Evolutionary conservation across 257 asterid genomes (phyloP).

Genomic region (Solanum sejunctum): DNA sequence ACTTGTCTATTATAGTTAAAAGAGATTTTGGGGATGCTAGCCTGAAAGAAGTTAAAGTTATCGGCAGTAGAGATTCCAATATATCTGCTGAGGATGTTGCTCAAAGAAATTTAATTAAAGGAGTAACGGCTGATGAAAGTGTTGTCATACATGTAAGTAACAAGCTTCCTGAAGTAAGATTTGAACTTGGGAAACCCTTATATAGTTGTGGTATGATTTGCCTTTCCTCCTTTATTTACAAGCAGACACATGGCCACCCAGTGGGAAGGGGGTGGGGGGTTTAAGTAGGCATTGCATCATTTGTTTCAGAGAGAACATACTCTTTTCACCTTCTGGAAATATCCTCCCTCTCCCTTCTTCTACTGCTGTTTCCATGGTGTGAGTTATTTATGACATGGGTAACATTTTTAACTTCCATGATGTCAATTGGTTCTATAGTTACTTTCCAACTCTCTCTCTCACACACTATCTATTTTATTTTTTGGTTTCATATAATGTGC

Average conservation of each 20-base stretch:
- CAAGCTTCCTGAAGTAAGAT: neutral
- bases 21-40: slow-evolving; percentile 56
- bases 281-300: neutral
- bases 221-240: neutral
- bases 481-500: neutral
- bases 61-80: slow-evolving; percentile 23
- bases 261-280: neutral
- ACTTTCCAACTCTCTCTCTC: neutral
- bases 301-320: neutral
- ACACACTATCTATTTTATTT: neutral
- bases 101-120: slow-evolving; percentile 75
- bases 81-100: slow-evolving; percentile 47
- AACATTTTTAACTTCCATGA: neutral
- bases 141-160: slow-evolving; percentile 72
- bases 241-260: neutral
- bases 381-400: neutral
- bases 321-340: neutral
- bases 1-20: slow-evolving; percentile 55
- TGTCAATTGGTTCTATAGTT: neutral
- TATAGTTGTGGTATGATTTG: neutral
- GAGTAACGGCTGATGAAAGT: slow-evolving; percentile 92
- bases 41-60: slow-evolving; percentile 43
- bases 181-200: neutral
- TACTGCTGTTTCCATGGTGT: neutral
- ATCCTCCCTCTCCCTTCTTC: too few relatives aligned